Conservation (phyloP, 2,329 filamentous ascomycete species). For the Hypoxylon sp. region DNA sequence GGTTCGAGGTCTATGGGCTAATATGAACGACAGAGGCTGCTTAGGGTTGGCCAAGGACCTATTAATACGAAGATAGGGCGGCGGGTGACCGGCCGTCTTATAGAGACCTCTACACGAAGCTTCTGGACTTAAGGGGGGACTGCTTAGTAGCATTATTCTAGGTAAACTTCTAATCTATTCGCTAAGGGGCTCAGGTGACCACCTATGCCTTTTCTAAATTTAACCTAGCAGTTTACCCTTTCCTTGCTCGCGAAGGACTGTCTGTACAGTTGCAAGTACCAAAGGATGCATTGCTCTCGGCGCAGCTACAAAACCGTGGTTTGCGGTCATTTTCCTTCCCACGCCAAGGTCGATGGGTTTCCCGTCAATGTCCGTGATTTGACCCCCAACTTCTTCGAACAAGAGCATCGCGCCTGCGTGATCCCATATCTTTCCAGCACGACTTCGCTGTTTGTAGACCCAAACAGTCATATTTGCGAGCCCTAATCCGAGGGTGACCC, state of each 20-base stretch:
- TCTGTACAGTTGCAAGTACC: slow-evolving; percentile 59
- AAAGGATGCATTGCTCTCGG: slow-evolving; percentile 60
- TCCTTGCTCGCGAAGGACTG: slow-evolving; percentile 55
- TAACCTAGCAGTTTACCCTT: slow-evolving; percentile 54
- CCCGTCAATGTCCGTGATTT: slow-evolving; percentile 69
- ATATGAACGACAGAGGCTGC: neutral
- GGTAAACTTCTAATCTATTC: neutral
- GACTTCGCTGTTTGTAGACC: slow-evolving; percentile 66
- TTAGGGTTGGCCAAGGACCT: too few relatives aligned
- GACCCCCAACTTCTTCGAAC: slow-evolving; percentile 70
- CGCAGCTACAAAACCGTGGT: slow-evolving; percentile 71
- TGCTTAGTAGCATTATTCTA: neutral
- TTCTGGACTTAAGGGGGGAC: neutral
- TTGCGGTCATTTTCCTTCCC: slow-evolving; percentile 64
- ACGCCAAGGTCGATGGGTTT: slow-evolving; percentile 64
- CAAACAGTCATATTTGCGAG: slow-evolving; percentile 69
- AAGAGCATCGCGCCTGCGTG: slow-evolving; percentile 72
- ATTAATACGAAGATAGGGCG: too few relatives aligned
- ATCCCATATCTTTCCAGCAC: slow-evolving; percentile 71
- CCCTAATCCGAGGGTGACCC: slow-evolving; percentile 67
- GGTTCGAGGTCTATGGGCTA: slow-evolving; percentile 1
- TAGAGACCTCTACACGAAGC: too few relatives aligned
- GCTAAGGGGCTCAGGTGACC: neutral
- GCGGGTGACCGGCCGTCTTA: too few relatives aligned
- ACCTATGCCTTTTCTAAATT: neutral